Percentiles rank a stretch among this genome's conserved stretches.
Conservation (phyloP, 163 green algal species). For the Prototheca stagnorum region DNA sequence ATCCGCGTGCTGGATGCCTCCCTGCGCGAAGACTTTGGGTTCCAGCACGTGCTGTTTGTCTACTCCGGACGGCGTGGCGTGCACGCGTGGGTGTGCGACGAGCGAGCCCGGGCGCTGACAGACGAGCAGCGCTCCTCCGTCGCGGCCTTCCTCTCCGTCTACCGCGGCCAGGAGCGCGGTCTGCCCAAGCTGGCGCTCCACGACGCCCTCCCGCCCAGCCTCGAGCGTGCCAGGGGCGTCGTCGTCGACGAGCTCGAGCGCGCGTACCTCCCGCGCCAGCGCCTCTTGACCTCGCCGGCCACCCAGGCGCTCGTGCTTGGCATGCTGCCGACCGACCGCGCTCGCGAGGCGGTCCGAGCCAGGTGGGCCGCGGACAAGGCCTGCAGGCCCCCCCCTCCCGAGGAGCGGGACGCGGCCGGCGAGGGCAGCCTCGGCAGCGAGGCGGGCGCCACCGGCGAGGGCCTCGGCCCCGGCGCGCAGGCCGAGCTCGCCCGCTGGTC, state of each 20-base stretch:
- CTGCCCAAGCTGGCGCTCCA: constrained; percentile 30
- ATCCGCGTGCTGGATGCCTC: constrained; percentile 72
- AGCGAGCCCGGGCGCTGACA: constrained; percentile 57
- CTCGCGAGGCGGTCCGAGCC: constrained; percentile 7
- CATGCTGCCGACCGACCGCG: constrained; percentile 47
- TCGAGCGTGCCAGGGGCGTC: constrained; percentile 34
- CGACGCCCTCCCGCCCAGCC: constrained; percentile 39
- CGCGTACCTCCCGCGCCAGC: constrained; percentile 52
- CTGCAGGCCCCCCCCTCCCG: no score
- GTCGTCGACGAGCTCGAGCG: constrained; percentile 26
- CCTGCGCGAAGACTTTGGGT: constrained; percentile 93
- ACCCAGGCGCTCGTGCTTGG: constrained; percentile 42
- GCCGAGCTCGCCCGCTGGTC: constrained; percentile 13
- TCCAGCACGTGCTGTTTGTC: constrained; percentile 92
- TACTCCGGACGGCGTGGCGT: constrained; percentile 89
- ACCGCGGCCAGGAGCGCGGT: constrained; percentile 58
- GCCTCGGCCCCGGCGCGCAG: constrained; percentile 10
- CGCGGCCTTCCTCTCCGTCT: constrained; percentile 76
- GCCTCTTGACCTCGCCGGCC: constrained; percentile 48
- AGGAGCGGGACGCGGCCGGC: no score
- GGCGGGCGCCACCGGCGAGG: constrained; percentile 6
- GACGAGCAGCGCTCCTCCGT: constrained; percentile 77
- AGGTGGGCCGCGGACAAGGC: no score
- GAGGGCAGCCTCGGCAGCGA: constrained; percentile 8
- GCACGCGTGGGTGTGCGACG: constrained; percentile 94